Conservation (phyloP, 129 eudicot species). For the Daucus carota region DNA sequence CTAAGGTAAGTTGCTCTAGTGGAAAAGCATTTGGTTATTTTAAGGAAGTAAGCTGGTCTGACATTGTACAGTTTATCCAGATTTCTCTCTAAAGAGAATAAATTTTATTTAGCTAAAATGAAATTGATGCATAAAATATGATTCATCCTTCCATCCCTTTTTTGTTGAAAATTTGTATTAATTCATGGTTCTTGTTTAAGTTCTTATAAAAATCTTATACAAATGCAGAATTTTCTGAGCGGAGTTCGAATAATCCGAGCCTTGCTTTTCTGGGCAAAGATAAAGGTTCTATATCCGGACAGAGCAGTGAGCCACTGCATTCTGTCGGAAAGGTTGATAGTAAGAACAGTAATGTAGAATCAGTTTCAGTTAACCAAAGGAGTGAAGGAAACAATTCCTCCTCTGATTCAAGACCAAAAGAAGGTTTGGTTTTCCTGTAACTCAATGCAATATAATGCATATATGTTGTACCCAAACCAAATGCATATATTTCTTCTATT, state of each 20-base stretch:
- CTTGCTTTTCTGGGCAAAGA: constrained; percentile 20
- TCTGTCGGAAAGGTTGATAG: constrained; percentile 18
- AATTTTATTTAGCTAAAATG: background rate
- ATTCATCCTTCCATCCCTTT: background rate
- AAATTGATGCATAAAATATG: background rate
- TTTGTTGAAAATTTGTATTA: background rate
- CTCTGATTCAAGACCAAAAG: constrained; percentile 56
- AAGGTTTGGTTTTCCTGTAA: constrained; percentile 40
- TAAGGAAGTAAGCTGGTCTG: background rate
- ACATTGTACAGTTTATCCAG: background rate
- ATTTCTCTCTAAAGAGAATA: background rate
- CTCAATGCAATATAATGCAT: constrained; percentile 2
- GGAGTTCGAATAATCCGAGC: constrained; percentile 22
- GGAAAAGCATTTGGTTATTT: background rate
- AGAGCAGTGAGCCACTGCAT: constrained; percentile 18
- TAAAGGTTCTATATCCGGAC: constrained; percentile 24
- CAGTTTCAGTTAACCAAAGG: constrained; percentile 4
- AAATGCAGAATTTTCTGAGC: constrained; percentile 32
- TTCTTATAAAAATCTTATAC: constrained; percentile 3
- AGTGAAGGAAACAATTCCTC: constrained; percentile 19
- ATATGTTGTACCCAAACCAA: background rate
- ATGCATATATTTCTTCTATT: background rate
- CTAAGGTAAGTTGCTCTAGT: background rate
- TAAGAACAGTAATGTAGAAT: constrained; percentile 12
- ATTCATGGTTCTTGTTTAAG: background rate